A percentile compares a stretch with the other conserved stretches of the same genome.
These are phyloP conservation scores for Niveomyces coronatus DNA, from an alignment of 2,329 filamentous ascomycete species.

Conservation along the genomic window DNA sequence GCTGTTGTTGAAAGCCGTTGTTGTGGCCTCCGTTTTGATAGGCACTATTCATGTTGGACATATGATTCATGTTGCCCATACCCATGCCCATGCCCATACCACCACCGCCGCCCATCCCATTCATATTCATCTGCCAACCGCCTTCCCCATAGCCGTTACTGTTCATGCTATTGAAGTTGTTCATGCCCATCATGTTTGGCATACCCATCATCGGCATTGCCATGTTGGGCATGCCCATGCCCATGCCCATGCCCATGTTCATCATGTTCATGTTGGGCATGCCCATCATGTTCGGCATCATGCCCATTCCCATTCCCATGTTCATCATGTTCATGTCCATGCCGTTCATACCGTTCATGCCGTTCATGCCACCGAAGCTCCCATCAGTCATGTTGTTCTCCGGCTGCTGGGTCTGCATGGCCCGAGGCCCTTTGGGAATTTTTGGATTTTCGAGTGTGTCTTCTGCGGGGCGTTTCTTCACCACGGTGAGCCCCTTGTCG, in stretches of 20 bases:
- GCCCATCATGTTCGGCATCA: slow-evolving; percentile 23
- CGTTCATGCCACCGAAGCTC: slow-evolving; percentile 18
- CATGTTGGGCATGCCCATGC: slow-evolving; percentile 27
- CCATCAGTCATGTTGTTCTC: slow-evolving; percentile 36
- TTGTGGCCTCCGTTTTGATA: slow-evolving; percentile 19
- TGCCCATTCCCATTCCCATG: slow-evolving; percentile 16
- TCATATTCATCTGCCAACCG: slow-evolving; percentile 12
- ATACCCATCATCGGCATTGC: slow-evolving; percentile 21
- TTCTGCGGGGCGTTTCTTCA: slow-evolving; percentile 77
- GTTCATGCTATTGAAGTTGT: slow-evolving; percentile 14
- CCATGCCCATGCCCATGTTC: slow-evolving; percentile 15
- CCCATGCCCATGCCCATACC: slow-evolving; percentile 17
- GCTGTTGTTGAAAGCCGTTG: slow-evolving; percentile 12
- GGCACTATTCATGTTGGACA: slow-evolving; percentile 18
- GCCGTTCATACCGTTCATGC: slow-evolving; percentile 23
- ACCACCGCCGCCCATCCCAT: slow-evolving; percentile 13
- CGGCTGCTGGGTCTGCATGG: slow-evolving; percentile 48
- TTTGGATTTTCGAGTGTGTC: slow-evolving; percentile 55
- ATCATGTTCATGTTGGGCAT: slow-evolving; percentile 27
- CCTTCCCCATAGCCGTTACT: slow-evolving; percentile 7
- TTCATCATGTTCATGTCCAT: slow-evolving; percentile 17
- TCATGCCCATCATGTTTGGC: slow-evolving; percentile 22
- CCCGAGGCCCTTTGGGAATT: slow-evolving; percentile 55
- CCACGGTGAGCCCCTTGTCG: slow-evolving; percentile 25
- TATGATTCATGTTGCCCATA: slow-evolving; percentile 18